A percentile compares a stretch with the other conserved stretches of the same genome.
Evolutionary conservation across 768 basidiomycete species (phyloP).

Genomic region (Leccinum variicolor): DNA sequence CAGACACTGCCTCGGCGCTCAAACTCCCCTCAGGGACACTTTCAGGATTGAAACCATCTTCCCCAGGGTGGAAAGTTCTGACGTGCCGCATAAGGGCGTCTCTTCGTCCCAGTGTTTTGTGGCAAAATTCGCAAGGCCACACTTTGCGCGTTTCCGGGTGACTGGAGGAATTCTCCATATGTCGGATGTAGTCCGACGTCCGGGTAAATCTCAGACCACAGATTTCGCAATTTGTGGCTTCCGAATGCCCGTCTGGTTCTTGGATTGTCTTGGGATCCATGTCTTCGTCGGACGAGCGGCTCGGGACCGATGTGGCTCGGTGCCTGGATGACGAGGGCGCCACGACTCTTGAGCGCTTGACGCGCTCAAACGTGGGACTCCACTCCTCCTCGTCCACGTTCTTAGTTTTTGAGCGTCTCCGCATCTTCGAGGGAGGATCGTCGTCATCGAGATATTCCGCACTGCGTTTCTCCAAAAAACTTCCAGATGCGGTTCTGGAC

Average conservation of each 20-base stretch:
- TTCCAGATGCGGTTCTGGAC: background rate
- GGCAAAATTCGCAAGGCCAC: constrained; percentile 23
- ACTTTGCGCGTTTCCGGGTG: constrained; percentile 26
- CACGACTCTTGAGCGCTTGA: background rate
- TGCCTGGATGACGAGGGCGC: background rate
- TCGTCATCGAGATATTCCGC: constrained; percentile 2
- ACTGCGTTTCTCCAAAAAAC: constrained; percentile 12
- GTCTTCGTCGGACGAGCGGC: background rate
- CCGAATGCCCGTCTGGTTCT: background rate
- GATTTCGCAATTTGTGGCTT: constrained; percentile 6
- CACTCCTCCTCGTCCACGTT: constrained; percentile 24
- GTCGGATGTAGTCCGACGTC: constrained; percentile 19
- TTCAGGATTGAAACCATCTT: background rate
- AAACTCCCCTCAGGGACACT: background rate
- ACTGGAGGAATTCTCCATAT: constrained; percentile 17
- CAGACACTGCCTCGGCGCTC: background rate
- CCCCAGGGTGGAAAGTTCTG: constrained; percentile 13
- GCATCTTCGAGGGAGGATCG: background rate
- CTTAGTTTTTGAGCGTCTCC: constrained; percentile 11
- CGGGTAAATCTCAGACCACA: constrained; percentile 21
- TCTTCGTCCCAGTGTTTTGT: constrained; percentile 19
- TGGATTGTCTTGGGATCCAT: background rate
- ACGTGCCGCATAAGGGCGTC: constrained; percentile 27
- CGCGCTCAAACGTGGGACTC: constrained; percentile 5
- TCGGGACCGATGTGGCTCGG: background rate